Base-by-base conservation (phyloP, 306 rosid species). In the Pyrus bretschneideri region DNA sequence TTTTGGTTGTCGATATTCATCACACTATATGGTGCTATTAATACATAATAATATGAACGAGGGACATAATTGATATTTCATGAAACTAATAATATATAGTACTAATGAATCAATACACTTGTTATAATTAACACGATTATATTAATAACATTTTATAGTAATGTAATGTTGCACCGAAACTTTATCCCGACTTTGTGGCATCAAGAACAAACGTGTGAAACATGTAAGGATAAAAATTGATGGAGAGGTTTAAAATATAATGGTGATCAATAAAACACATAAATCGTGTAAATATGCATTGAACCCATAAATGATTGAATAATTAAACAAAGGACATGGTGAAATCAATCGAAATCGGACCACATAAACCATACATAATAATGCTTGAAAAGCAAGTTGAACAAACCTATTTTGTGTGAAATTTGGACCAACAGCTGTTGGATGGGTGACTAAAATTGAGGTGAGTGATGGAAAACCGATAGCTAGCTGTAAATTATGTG, bases 331-430 rank as follows among this genome's bases (percentile, higher is more conserved):
- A 42, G 44, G 6, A 18, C 22, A 4, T 31, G 44, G 45, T 18
- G 14, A 18, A 18, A 31, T 31, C 6, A 61, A 61, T 61, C 38
- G 30, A 30, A 61, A 27, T 61, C 17, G 67, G 65, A 49, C 21
- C 54, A 49, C 2, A 4, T 49, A 49, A 49, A 49, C 55, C 55
- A 2, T 2, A 49, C 9, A 64, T 14, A 30, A 35, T n/a, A 72
- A 40, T 57, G 67, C 76, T 55, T 72, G 67, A n/a, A 72, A 72
- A 72, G 65, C 76, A 57, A 72, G 51, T 27, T 33, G 57, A 33
- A 72, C 35, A 12, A 35, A 4, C 22, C 2, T 19, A 55, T 31
- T 17, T 15, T 63, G 22, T 31, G 23, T 18, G 23, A 30, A 64
- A 17, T 18, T 31, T 64, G 42, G 23, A 31, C 29, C 35, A 61